A percentile compares a stretch with the other conserved stretches of the same genome.
Conservation (phyloP, 495 filamentous ascomycete species). For the Acidomyces sp. region DNA sequence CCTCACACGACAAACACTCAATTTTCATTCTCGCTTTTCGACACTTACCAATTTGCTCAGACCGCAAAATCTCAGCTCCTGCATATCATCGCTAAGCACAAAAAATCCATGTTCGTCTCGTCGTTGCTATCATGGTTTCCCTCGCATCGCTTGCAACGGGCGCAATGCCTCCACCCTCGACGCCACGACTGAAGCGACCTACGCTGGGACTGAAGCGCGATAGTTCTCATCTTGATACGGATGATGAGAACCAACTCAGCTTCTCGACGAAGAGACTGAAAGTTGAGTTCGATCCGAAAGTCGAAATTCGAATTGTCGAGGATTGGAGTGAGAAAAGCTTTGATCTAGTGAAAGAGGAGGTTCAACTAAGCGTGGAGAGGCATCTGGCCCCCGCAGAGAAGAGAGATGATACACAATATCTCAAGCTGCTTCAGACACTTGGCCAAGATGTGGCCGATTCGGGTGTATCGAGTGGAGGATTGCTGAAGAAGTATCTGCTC, state of each 20-base stretch:
- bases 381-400: constrained; percentile 29
- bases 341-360: constrained; percentile 52
- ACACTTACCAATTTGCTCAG: no score
- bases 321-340: constrained; percentile 44
- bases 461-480: constrained; percentile 37
- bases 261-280: constrained; percentile 41
- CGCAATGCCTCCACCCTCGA: constrained; percentile 14
- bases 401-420: constrained; percentile 59
- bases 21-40: no score
- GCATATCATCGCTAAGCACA: no score
- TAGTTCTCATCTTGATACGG: constrained; percentile 18
- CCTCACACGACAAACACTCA: no score
- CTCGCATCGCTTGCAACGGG: constrained; percentile 15
- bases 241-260: constrained; percentile 14
- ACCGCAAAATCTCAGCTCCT: no score
- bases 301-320: constrained; percentile 47
- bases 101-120: no score
- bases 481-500: constrained; percentile 59
- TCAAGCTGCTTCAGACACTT: constrained; percentile 59
- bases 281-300: constrained; percentile 63
- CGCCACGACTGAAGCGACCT: constrained; percentile 7
- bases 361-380: constrained; percentile 56
- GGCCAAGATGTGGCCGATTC: constrained; percentile 33
- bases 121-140: constrained; percentile 16
- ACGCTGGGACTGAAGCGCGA: constrained; percentile 18